These are phyloP conservation scores for Zanthoxylum bungeanum DNA, from an alignment of 345 rosid species.

Conservation along the genomic window DNA sequence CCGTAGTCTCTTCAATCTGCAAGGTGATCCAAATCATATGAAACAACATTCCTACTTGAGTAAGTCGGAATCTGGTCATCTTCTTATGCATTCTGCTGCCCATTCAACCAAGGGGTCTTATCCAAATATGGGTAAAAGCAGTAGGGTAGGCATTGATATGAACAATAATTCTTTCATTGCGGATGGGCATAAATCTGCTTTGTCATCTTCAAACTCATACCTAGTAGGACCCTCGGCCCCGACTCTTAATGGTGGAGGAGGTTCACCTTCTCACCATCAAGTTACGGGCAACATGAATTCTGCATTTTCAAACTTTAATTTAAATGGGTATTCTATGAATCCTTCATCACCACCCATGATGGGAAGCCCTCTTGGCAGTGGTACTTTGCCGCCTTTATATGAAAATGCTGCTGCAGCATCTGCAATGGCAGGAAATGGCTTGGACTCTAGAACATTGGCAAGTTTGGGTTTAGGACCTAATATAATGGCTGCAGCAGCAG, in stretches of 20 bases:
- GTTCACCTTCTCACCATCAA: slow-evolving; percentile 36
- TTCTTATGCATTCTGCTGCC: slow-evolving; percentile 15
- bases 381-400: slow-evolving; percentile 48
- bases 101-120: slow-evolving; percentile 18
- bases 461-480: slow-evolving; percentile 38
- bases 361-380: slow-evolving; percentile 40
- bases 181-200: slow-evolving; percentile 20
- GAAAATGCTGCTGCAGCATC: slow-evolving; percentile 51
- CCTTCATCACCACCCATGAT: slow-evolving; percentile 50
- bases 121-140: slow-evolving; percentile 14
- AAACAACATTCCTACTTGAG: slow-evolving; percentile 27
- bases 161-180: slow-evolving; percentile 16
- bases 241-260: slow-evolving; percentile 36
- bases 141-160: slow-evolving; percentile 12
- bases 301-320: slow-evolving; percentile 40
- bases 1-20: slow-evolving; percentile 33
- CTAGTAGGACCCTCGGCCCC: slow-evolving; percentile 32
- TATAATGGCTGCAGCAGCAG: slow-evolving; percentile 40
- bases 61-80: slow-evolving; percentile 21
- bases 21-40: slow-evolving; percentile 26
- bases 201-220: slow-evolving; percentile 30
- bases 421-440: slow-evolving; percentile 44
- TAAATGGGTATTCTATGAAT: slow-evolving; percentile 34
- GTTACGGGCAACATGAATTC: slow-evolving; percentile 34
- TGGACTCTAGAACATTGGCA: slow-evolving; percentile 42